These are phyloP conservation scores for Rhodotorula sp. DNA, from an alignment of 1,284 basidiomycete genomes.

Conservation along the genomic window DNA sequence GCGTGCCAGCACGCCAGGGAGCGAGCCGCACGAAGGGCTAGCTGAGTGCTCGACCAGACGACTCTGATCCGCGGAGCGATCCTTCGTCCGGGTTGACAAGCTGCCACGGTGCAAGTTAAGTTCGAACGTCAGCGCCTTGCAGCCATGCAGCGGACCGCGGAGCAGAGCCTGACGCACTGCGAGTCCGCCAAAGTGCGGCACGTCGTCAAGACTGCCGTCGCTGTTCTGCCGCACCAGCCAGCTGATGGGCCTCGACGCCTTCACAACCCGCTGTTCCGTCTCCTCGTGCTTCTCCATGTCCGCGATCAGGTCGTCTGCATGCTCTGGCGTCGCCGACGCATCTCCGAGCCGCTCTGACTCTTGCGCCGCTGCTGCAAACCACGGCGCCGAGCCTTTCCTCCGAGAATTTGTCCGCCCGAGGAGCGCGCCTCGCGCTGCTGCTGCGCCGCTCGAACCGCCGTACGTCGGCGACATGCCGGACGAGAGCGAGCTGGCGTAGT, in stretches of 20 bases:
- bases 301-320: background rate
- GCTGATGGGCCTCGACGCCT: conserved; percentile 5
- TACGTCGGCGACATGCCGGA: background rate
- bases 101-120: background rate
- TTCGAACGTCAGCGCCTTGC: background rate
- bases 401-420: background rate
- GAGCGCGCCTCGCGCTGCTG: background rate
- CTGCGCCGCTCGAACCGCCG: background rate
- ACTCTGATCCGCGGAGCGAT: background rate
- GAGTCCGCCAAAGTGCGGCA: background rate
- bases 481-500: background rate
- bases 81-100: conserved; percentile 7
- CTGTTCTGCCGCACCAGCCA: conserved; percentile 2
- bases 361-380: background rate
- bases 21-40: too few relatives aligned
- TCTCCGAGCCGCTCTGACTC: too few relatives aligned
- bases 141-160: too few relatives aligned
- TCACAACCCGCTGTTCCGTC: background rate
- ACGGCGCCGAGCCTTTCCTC: background rate
- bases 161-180: conserved; percentile 1
- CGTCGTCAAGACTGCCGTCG: conserved; percentile 1
- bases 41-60: too few relatives aligned
- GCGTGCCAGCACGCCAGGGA: too few relatives aligned
- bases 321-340: too few relatives aligned
- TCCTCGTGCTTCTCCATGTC: background rate